Base-by-base conservation (phyloP, 176 grass and related monocot species). In the Echinochloa phyllopogon region DNA sequence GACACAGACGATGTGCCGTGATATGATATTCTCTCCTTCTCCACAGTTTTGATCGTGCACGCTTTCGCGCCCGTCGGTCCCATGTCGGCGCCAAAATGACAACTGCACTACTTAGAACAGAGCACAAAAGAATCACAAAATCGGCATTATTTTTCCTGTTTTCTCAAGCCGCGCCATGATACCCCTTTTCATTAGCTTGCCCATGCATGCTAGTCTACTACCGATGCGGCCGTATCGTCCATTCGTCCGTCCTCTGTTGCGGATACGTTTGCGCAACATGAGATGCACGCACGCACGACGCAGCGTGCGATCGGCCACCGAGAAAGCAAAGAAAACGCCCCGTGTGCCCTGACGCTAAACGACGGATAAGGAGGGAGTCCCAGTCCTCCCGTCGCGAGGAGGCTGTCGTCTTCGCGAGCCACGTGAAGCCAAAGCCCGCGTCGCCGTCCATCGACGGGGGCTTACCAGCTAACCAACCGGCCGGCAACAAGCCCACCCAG, bases 371-470 rank as follows among this genome's bases (percentile, higher is more conserved):
- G 69, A 42, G 29, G 69, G 45, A 44, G 53, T 10, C 37, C 23
- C 21, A 47, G 68, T 15, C 42, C n/a, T 45, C 5, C n/a, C n/a
- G 57, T 18, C 50, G 63, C 57, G 21, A 4, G n/a, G 11, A 12
- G 14, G 57, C 41, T 47, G 82, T 87, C 87, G 40, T 42, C 27
- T 52, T 86, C 84, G 62, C 21, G 50, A 12, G 75, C 76, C 90
- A 79, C 84, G 85, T 80, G 81, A 80, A 77, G 47, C 75, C 69
- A 49, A 49, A n/a, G 47, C 52, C 37, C 76, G 43, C 85, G 80
- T 91, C 80, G 79, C 84, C 85, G 61, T 87, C 85, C 29, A 21
- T 23, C 37, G 36, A 29, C 69, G n/a, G 27, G 84, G 24, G 81
- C 67, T 66, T 15, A 18, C 36, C 49, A 77, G 63, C 51, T 44